phyloP scores from a whole-genome alignment of 2,329 filamentous ascomycete genomes.

The Cladophialophora exuberans region DNA sequence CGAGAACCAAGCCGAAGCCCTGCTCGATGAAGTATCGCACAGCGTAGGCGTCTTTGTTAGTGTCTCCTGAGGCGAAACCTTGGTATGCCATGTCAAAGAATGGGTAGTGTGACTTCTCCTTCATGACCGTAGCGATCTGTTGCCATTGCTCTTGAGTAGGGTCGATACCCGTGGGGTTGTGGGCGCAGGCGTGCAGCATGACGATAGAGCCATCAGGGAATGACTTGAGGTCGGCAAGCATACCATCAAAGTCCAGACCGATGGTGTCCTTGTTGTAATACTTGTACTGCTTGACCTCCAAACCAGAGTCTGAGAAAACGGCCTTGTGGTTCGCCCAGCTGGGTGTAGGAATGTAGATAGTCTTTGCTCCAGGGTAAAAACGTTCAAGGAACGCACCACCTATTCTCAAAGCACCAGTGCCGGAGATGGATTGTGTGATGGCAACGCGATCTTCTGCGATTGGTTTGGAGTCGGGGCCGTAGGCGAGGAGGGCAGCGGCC shows the following conservation, averaged over 20 bases:
- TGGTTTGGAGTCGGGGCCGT: conserved; percentile 76
- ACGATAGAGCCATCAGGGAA: conserved; percentile 86
- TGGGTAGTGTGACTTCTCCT: conserved; percentile 83
- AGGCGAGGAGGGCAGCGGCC: conserved; percentile 87
- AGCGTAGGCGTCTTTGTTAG: conserved; percentile 89
- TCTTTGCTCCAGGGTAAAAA: conserved; percentile 89
- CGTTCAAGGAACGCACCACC: conserved; percentile 90
- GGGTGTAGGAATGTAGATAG: conserved; percentile 93
- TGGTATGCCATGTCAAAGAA: conserved; percentile 99
- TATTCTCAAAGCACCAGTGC: conserved; percentile 93
- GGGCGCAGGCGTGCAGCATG: conserved; percentile 93
- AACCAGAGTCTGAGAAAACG: conserved; percentile 90
- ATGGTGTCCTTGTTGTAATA: conserved; percentile 99
- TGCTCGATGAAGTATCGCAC: conserved; percentile 90
- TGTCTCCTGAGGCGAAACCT: conserved; percentile 92
- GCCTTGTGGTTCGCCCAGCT: conserved; percentile 99
- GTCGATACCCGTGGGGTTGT: conserved; percentile 97
- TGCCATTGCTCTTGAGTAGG: conserved; percentile 90
- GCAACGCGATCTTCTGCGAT: conserved; percentile 76
- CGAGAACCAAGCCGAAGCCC: conserved; percentile 84
- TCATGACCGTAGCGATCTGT: conserved; percentile 84
- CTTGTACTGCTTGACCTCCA: conserved; percentile 91
- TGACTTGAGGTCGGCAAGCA: conserved; percentile 86
- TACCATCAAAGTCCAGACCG: conserved; percentile 93
- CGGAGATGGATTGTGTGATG: conserved; percentile 97